Conservation (phyloP, 176 grass and related monocot genomes). For the Microstegium vimineum region DNA sequence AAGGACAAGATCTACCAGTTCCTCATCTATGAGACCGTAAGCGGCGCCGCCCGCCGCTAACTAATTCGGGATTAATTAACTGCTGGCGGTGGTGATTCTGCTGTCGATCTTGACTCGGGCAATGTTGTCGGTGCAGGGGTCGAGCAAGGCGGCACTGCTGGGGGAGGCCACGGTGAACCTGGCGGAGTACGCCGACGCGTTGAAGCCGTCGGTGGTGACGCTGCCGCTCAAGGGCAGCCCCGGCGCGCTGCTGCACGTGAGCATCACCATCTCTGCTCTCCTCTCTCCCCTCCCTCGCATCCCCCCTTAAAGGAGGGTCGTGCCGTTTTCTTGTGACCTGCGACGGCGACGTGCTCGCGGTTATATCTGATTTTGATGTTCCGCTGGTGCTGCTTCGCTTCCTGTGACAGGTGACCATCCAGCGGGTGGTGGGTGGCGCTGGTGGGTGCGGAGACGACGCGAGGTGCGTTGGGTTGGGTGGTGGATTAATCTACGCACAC, state of each 20-base stretch:
- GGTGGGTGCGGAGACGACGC: slow-evolving; percentile 62
- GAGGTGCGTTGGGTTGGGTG: slow-evolving; percentile 51
- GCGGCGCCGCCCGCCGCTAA: background rate
- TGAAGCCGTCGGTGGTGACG: slow-evolving; percentile 65
- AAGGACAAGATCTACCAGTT: slow-evolving; percentile 95
- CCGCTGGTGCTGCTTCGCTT: slow-evolving; percentile 40
- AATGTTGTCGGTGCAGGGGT: slow-evolving; percentile 55
- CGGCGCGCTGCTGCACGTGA: slow-evolving; percentile 82
- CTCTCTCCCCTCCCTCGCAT: background rate
- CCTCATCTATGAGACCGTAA: slow-evolving; percentile 63
- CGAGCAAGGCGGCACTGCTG: slow-evolving; percentile 71
- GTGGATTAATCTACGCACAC: slow-evolving; percentile 57
- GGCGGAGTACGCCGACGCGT: slow-evolving; percentile 76
- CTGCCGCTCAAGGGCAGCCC: slow-evolving; percentile 76
- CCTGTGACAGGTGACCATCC: slow-evolving; percentile 87
- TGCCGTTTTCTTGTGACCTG: slow-evolving; percentile 44
- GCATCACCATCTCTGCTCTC: slow-evolving; percentile 23
- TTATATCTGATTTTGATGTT: slow-evolving; percentile 28
- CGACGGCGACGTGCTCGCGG: slow-evolving; percentile 49
- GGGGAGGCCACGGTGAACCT: slow-evolving; percentile 80
- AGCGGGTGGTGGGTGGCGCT: slow-evolving; percentile 74
- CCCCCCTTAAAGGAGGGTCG: slow-evolving; percentile 43
- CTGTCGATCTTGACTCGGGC: slow-evolving; percentile 10
- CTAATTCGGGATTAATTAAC: background rate
- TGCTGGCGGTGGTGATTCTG: background rate